These are phyloP conservation scores for Fraxinus cuspidata DNA, from an alignment of 257 asterid genomes.

Conservation along the genomic window DNA sequence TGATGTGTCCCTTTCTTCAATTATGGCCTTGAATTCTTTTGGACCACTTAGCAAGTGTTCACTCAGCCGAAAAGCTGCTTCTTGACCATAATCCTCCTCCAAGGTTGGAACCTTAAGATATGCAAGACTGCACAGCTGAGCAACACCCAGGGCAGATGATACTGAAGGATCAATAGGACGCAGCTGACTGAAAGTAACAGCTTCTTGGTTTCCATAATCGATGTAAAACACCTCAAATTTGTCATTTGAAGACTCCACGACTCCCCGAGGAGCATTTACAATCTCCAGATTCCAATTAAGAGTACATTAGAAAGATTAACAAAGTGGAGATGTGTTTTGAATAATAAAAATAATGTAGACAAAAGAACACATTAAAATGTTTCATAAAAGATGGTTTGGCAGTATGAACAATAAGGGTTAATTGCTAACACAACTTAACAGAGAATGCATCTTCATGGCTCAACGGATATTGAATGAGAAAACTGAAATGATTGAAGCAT, in stretches of 20 bases:
- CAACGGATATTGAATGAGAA: not conserved
- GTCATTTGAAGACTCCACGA: slow-evolving; percentile 68
- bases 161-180: slow-evolving; percentile 81
- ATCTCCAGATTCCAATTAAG: slow-evolving; percentile 41
- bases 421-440: not conserved
- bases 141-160: slow-evolving; percentile 77
- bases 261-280: slow-evolving; percentile 80
- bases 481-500: not conserved
- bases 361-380: not conserved
- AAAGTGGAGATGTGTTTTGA: not conserved
- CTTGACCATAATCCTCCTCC: slow-evolving; percentile 91
- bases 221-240: slow-evolving; percentile 89
- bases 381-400: not conserved
- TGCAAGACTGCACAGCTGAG: slow-evolving; percentile 91
- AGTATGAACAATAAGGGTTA: not conserved
- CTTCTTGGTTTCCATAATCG: slow-evolving; percentile 95
- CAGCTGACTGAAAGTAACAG: slow-evolving; percentile 62
- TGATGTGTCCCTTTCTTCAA: slow-evolving; percentile 80
- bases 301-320: slow-evolving; percentile 1
- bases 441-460: not conserved
- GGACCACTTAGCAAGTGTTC: slow-evolving; percentile 59
- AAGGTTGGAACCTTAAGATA: slow-evolving; percentile 71
- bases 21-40: slow-evolving; percentile 71
- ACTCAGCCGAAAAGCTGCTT: slow-evolving; percentile 69
- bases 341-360: not conserved